These are phyloP conservation scores for Cephalotrichum gorgonifer DNA, from an alignment of 2,329 filamentous ascomycete species.

Conservation along the genomic window DNA sequence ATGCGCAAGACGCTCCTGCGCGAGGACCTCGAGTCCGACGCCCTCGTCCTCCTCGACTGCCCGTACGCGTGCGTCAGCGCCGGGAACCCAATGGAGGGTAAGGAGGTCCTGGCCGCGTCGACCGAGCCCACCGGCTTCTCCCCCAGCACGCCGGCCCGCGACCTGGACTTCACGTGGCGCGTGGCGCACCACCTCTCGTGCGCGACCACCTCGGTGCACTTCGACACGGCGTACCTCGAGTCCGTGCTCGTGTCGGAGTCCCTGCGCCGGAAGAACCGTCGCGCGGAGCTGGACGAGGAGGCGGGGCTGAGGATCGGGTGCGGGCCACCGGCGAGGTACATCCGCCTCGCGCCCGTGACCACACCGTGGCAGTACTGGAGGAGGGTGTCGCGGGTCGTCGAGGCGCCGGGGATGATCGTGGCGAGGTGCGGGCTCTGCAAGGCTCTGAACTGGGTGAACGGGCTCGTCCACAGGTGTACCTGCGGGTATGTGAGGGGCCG, in stretches of 20 bases:
- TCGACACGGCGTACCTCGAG: neutral
- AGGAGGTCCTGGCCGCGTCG: conserved; percentile 4
- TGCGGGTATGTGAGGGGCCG: no score
- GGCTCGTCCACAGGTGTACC: no score
- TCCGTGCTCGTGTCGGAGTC: neutral
- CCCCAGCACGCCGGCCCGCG: neutral
- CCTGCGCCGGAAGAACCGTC: neutral
- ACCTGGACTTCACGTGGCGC: neutral
- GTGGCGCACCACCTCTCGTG: neutral
- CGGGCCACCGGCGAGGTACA: neutral
- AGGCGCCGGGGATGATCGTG: neutral
- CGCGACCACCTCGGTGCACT: neutral
- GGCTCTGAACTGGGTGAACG: neutral
- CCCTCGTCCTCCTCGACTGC: conserved; percentile 1
- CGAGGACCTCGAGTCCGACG: neutral
- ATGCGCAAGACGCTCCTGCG: neutral
- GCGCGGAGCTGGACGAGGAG: neutral
- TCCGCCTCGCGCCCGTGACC: neutral
- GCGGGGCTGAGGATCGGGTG: neutral
- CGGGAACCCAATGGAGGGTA: neutral
- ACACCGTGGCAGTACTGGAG: neutral
- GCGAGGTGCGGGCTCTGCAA: neutral
- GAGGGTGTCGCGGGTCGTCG: neutral
- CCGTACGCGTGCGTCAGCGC: neutral
- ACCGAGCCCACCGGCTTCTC: neutral